Evolutionary conservation across 2,329 filamentous ascomycete species (phyloP), one percentile per base, ranked within the genome.

Genomic region (Dendryphion nanum): DNA sequence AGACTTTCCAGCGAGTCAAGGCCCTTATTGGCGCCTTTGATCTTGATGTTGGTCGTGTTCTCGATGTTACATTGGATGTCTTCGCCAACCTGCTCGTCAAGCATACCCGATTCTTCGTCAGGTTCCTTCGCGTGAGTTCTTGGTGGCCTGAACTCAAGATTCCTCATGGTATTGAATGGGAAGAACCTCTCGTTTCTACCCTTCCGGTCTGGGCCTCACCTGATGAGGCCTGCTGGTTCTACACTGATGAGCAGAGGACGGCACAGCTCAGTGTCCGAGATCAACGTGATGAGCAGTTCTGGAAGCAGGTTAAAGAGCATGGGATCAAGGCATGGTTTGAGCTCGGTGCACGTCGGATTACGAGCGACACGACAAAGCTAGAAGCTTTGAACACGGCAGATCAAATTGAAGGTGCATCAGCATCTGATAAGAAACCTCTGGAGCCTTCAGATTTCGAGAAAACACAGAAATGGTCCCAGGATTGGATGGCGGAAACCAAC

Each of bases 1-100:
- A 89, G 55, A 89, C 89, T 0, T 96, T 95, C 55, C 87, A 96
- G 61, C 83, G 84, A 47, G 85, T 98, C 46, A 96, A 95, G 67
- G 91, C 87, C 13, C 78, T 98, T 54, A 95, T 98, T 49, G 93
- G 93, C 40, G 93, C 93, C 6, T 98, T 98, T 59, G 91, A 98
- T 65, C 77, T 98, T 45, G 93, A 98, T 62, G 93, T 96, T 24
- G 94, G 93, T 33, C 81, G 94, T 57, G 91, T 94, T 4, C 76
- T 98, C 8, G 93, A 98, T 63, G 89, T 97, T 16, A 94, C 89
- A 0, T 76, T 98, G 14, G 93, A 98, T 60, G 89, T 97, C 20
- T 95, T 95, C 59, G 93, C 93, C 1, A 89, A 90, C 10, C 85
- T 95, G 1, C 78, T 98, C 36, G 87, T 98, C 55, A 94, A 94